phyloP scores from a whole-genome alignment of 163 green algal genomes.

The Volvox carteri region DNA sequence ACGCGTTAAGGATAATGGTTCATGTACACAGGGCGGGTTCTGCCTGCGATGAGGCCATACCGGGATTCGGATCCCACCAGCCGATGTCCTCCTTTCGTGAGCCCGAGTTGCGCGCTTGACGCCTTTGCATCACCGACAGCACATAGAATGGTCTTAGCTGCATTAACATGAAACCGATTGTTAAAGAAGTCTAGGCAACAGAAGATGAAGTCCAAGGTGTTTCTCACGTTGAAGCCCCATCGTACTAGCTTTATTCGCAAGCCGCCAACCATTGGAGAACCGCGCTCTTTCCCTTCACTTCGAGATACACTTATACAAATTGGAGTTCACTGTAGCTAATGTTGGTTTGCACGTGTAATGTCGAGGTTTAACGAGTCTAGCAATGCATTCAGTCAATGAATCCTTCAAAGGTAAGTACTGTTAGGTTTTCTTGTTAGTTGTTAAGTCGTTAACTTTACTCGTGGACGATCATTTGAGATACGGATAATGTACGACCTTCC shows the following conservation, averaged over 20 bases:
- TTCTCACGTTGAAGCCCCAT: slow-evolving; percentile 64
- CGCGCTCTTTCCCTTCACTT: neutral
- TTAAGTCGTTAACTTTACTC: too few species aligned
- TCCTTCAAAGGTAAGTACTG: too few species aligned
- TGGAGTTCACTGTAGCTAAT: too few species aligned
- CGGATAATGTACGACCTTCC: too few species aligned
- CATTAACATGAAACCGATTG: neutral
- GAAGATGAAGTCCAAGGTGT: neutral
- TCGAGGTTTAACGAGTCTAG: too few species aligned
- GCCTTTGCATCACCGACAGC: slow-evolving; percentile 51
- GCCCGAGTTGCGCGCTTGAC: slow-evolving; percentile 60
- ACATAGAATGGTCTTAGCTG: slow-evolving; percentile 65
- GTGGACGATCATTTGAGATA: too few species aligned
- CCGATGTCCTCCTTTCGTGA: slow-evolving; percentile 65
- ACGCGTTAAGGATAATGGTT: too few species aligned
- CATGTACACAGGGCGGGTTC: too few species aligned
- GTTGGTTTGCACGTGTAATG: too few species aligned
- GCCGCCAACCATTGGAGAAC: slow-evolving; percentile 48
- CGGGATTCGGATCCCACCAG: slow-evolving; percentile 70
- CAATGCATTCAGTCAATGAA: too few species aligned
- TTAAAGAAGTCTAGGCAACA: neutral
- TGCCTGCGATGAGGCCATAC: slow-evolving; percentile 48
- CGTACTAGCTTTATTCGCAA: slow-evolving; percentile 64
- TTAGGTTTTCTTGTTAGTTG: too few species aligned
- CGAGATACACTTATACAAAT: too few species aligned